These are phyloP conservation scores for Lipomyces yamanashiensis DNA, from an alignment of 805 yeast genomes.

Conservation along the genomic window DNA sequence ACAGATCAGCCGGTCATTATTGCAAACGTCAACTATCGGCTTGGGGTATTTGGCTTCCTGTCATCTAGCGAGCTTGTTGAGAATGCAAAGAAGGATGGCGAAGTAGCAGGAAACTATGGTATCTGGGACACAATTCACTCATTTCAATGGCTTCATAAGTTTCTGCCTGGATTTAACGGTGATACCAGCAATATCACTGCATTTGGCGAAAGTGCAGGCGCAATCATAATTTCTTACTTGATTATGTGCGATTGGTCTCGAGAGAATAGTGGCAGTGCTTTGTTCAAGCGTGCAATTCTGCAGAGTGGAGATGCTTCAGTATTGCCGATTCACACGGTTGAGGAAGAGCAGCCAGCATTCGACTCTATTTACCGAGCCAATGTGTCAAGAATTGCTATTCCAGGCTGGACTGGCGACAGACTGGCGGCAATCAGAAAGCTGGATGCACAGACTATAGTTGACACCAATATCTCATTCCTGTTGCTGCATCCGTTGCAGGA, in stretches of 20 bases:
- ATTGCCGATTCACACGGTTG: slow-evolving; percentile 7
- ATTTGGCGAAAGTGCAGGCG: slow-evolving; percentile 53
- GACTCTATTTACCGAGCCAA: slow-evolving; percentile 2
- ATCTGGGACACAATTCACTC: slow-evolving; percentile 47
- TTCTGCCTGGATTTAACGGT: slow-evolving; percentile 52
- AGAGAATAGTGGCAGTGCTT: not conserved
- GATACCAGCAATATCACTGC: slow-evolving; percentile 49
- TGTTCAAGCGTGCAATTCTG: slow-evolving; percentile 21
- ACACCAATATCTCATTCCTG: not conserved
- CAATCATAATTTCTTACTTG: slow-evolving; percentile 14
- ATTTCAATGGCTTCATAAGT: slow-evolving; percentile 50
- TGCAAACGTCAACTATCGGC: slow-evolving; percentile 49
- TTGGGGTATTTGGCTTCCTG: slow-evolving; percentile 51
- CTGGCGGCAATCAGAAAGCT: slow-evolving; percentile 13
- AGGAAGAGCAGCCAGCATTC: slow-evolving; percentile 27
- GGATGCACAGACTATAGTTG: slow-evolving; percentile 5
- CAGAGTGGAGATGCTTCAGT: slow-evolving; percentile 25
- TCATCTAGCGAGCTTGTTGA: slow-evolving; percentile 48
- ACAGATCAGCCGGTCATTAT: slow-evolving; percentile 46
- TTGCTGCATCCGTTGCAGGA: slow-evolving; percentile 17
- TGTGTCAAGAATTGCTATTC: not conserved
- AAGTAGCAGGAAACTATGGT: slow-evolving; percentile 45
- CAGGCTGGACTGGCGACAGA: not conserved
- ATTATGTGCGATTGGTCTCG: slow-evolving; percentile 6
- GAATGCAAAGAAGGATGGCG: slow-evolving; percentile 39